These are phyloP conservation scores for Tolypocladium capitatum DNA, from an alignment of 2,329 filamentous ascomycete genomes.

Conservation along the genomic window DNA sequence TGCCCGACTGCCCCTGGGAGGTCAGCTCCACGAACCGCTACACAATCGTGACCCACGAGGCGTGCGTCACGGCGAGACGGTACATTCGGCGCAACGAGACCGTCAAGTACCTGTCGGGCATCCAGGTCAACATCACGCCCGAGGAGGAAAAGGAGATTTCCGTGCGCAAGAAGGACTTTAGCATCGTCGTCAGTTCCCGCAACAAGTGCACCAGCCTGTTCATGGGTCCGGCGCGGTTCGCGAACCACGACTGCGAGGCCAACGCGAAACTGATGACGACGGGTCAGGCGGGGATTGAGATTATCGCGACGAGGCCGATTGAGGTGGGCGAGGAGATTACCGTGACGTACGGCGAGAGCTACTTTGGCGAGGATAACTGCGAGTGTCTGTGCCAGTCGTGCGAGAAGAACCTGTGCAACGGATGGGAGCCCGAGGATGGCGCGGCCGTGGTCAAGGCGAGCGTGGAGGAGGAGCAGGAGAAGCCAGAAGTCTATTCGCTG, in stretches of 20 bases:
- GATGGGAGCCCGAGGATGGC: constrained; percentile 54
- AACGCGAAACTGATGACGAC: constrained; percentile 80
- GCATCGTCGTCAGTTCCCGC: constrained; percentile 85
- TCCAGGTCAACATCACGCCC: constrained; percentile 82
- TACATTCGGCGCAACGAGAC: constrained; percentile 70
- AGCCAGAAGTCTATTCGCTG: constrained; percentile 39
- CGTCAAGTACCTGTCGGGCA: constrained; percentile 82
- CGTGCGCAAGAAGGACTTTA: constrained; percentile 80
- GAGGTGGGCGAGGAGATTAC: constrained; percentile 87
- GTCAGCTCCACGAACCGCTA: constrained; percentile 87
- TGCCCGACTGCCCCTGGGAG: constrained; percentile 89
- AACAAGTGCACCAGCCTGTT: constrained; percentile 87
- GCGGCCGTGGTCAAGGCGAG: constrained; percentile 32
- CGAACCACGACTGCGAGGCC: constrained; percentile 91
- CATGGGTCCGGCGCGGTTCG: constrained; percentile 87
- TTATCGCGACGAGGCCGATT: constrained; percentile 73
- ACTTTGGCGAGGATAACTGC: constrained; percentile 90
- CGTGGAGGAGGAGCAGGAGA: constrained; percentile 36
- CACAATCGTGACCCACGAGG: constrained; percentile 81
- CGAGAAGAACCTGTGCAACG: constrained; percentile 62
- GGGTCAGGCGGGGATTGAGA: constrained; percentile 77
- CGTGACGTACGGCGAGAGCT: constrained; percentile 88
- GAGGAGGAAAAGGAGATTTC: constrained; percentile 81
- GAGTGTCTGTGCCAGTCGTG: constrained; percentile 89
- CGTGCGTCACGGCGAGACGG: constrained; percentile 68